phyloP scores from a whole-genome alignment of 305 asterid species.

The Solanum hybrid region DNA sequence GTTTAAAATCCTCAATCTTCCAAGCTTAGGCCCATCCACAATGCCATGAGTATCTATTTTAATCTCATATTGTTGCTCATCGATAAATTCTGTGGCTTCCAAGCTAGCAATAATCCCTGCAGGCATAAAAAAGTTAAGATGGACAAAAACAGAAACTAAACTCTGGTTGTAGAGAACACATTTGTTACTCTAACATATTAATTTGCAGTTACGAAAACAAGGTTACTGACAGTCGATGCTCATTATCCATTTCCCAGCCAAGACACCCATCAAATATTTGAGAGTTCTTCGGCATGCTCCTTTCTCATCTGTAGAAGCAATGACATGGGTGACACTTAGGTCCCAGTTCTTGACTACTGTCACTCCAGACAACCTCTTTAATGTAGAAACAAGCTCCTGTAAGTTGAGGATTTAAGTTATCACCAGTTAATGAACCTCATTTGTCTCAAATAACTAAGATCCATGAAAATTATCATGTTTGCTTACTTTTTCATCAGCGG shows the following conservation, averaged over 20 bases:
- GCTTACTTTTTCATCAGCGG: conserved; percentile 54
- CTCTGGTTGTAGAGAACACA: background rate
- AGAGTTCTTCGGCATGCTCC: conserved; percentile 90
- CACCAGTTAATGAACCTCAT: background rate
- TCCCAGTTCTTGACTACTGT: conserved; percentile 70
- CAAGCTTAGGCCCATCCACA: conserved; percentile 70
- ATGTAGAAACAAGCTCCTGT: conserved; percentile 49
- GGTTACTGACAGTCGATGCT: conserved; percentile 55
- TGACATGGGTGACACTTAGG: conserved; percentile 66
- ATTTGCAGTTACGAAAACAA: background rate
- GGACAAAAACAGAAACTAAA: background rate
- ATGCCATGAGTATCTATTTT: conserved; percentile 68
- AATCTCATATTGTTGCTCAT: conserved; percentile 70
- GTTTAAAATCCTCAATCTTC: conserved; percentile 58
- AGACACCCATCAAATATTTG: conserved; percentile 80
- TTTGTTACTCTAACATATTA: background rate
- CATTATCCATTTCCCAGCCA: conserved; percentile 93
- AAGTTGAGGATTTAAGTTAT: conserved; percentile 8
- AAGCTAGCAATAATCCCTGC: conserved; percentile 84
- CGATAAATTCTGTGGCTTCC: conserved; percentile 47
- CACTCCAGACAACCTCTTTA: conserved; percentile 42
- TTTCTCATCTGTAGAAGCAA: conserved; percentile 73
- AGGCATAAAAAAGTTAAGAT: background rate
- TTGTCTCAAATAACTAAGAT: background rate
- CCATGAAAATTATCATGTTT: background rate